Conservation (phyloP, 163 green algal genomes). For the Coccomyxa subellipsoidea region DNA sequence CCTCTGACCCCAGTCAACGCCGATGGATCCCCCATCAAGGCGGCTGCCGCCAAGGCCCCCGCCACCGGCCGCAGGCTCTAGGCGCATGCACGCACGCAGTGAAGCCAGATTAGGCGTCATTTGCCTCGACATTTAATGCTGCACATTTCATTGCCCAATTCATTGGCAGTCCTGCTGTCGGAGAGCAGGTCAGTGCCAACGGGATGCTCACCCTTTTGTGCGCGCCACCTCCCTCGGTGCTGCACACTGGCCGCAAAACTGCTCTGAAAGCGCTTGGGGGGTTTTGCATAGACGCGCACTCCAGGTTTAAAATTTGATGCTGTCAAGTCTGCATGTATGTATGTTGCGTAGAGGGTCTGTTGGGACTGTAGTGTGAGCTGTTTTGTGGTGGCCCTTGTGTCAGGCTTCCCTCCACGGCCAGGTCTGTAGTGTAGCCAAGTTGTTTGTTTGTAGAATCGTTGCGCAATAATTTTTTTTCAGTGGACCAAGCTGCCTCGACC, state of each 20-base stretch:
- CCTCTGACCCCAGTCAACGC: background rate
- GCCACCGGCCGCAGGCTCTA: background rate
- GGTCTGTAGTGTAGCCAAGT: background rate
- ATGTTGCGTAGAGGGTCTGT: background rate
- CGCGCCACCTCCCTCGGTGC: too few species aligned
- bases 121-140: background rate
- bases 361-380: background rate
- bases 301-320: background rate
- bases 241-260: background rate
- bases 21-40: background rate
- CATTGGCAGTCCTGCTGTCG: background rate
- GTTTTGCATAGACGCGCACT: background rate
- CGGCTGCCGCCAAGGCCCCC: background rate
- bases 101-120: background rate
- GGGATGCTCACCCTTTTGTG: too few species aligned
- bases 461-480: background rate
- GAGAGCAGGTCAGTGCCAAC: too few species aligned
- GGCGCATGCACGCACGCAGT: background rate
- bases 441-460: background rate
- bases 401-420: background rate
- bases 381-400: background rate
- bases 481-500: background rate
- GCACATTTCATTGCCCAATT: background rate
- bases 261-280: background rate
- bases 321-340: background rate